Base-by-base conservation (phyloP, 805 yeast genomes). In the Kregervanrija fluxuum region DNA sequence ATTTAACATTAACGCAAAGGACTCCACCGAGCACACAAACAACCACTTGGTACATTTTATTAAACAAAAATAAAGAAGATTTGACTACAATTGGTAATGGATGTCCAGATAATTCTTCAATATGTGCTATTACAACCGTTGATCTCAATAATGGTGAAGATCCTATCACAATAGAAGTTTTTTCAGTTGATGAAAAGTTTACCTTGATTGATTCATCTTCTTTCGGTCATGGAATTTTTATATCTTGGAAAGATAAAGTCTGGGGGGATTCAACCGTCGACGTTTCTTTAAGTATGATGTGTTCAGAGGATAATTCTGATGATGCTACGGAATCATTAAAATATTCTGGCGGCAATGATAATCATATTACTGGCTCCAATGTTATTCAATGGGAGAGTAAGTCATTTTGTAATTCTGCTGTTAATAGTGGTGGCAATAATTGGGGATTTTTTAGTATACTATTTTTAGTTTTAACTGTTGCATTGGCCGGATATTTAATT, bases 361-460 rank as follows among this genome's bases (percentile, higher is more conserved):
- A n/a, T n/a, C n/a, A n/a, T 1, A 44, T 49, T n/a, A 30, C 32
- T 11, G 13, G 33, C 5, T 17, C 45, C 13, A 37, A 40, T 12
- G n/a, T 10, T 3, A 16, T 52, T 5, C 38, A 16, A 5, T 60
- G 68, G 60, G 52, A 52, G 5, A 59, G 46, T 41, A 30, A 38
- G 5, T 33, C 34, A 4, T 52, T 52, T 35, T 52, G 56, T 41
- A 22, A 36, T 12, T 54, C 53, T 3, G 57, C 61, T 41, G 60
- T 60, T 31, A 54, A 57, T 30, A 45, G 47, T 15, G 46, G 52
- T 4, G 65, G 61, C n/a, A 33, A 37, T 55, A 79, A 81, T 47
- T 80, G 91, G 82, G 93, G 95, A 43, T 77, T 90, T 74, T 77
- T 90, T 59, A 77, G 89, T 2, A 86, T 91, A 81, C 56, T 88